A percentile compares a stretch with the other conserved stretches of the same genome.
These are phyloP conservation scores for Suillus brevipes DNA, from an alignment of 768 basidiomycete genomes.

Conservation along the genomic window DNA sequence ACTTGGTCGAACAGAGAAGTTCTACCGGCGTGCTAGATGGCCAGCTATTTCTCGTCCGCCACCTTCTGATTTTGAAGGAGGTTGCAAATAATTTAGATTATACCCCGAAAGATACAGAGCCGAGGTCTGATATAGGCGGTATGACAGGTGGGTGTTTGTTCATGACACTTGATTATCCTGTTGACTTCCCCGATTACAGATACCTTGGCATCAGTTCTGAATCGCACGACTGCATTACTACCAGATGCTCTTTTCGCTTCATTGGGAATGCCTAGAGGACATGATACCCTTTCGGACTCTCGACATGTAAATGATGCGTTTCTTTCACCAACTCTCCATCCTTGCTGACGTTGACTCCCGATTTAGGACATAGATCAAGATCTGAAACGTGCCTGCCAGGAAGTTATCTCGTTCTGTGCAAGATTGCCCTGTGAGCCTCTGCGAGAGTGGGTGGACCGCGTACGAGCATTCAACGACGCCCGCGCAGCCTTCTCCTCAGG, in stretches of 20 bases:
- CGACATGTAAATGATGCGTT: constrained; percentile 55
- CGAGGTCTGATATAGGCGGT: constrained; percentile 45
- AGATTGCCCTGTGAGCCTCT: constrained; percentile 58
- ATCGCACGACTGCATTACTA: constrained; percentile 41
- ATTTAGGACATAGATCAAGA: constrained; percentile 82
- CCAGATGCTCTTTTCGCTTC: constrained; percentile 72
- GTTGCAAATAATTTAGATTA: constrained; percentile 76
- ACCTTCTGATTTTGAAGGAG: constrained; percentile 90
- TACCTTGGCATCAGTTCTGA: constrained; percentile 33
- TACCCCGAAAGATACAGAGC: constrained; percentile 47
- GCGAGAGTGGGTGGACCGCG: constrained; percentile 60
- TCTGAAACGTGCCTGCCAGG: constrained; percentile 83
- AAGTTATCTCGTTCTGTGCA: constrained; percentile 68
- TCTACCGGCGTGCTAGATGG: constrained; percentile 60
- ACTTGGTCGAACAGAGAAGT: constrained; percentile 56
- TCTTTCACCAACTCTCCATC: not conserved
- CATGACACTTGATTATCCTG: not conserved
- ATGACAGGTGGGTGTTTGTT: constrained; percentile 53
- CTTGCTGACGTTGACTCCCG: not conserved
- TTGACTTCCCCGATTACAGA: constrained; percentile 18
- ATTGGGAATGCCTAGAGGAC: constrained; percentile 60
- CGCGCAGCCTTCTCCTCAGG: constrained; percentile 17
- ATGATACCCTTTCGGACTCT: constrained; percentile 67
- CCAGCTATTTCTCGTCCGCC: constrained; percentile 84
- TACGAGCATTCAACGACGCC: constrained; percentile 35